Percentiles rank a stretch among this genome's conserved stretches.
Conservation (phyloP, 1,139 yeast species). For the Sugiyamaella novakii region DNA sequence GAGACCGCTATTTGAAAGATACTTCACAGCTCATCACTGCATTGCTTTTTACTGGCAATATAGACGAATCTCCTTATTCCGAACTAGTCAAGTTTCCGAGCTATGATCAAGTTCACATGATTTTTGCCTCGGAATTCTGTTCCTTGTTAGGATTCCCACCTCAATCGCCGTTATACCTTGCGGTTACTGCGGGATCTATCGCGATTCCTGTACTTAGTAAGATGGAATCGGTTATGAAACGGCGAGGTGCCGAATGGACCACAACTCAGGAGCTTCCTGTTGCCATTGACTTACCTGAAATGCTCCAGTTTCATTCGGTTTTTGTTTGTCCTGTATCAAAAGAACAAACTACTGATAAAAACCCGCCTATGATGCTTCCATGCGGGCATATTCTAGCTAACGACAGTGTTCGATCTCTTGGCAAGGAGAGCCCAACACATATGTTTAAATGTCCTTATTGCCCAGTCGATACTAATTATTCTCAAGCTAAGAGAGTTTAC, state of each 20-base stretch:
- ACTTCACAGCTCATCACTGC: conserved; percentile 59
- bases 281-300: conserved; percentile 56
- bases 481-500: conserved; percentile 36
- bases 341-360: conserved; percentile 67
- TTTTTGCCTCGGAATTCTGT: conserved; percentile 70
- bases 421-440: conserved; percentile 39
- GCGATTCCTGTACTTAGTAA: conserved; percentile 75
- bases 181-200: conserved; percentile 68
- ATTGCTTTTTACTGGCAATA: conserved; percentile 44
- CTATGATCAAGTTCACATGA: conserved; percentile 51
- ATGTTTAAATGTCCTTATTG: conserved; percentile 71
- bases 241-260: conserved; percentile 58
- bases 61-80: conserved; percentile 47
- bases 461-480: conserved; percentile 47
- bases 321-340: conserved; percentile 91
- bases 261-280: conserved; percentile 60
- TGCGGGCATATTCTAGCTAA: conserved; percentile 65
- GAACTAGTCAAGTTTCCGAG: conserved; percentile 35
- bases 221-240: conserved; percentile 54
- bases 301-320: conserved; percentile 69
- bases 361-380: conserved; percentile 65
- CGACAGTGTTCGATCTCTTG: conserved; percentile 50
- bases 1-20: conserved; percentile 46
- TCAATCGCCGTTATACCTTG: conserved; percentile 70
- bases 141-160: conserved; percentile 62